Evolutionary conservation across 2,329 filamentous ascomycete genomes (phyloP).

Genomic region (Botryotinia globosa): DNA sequence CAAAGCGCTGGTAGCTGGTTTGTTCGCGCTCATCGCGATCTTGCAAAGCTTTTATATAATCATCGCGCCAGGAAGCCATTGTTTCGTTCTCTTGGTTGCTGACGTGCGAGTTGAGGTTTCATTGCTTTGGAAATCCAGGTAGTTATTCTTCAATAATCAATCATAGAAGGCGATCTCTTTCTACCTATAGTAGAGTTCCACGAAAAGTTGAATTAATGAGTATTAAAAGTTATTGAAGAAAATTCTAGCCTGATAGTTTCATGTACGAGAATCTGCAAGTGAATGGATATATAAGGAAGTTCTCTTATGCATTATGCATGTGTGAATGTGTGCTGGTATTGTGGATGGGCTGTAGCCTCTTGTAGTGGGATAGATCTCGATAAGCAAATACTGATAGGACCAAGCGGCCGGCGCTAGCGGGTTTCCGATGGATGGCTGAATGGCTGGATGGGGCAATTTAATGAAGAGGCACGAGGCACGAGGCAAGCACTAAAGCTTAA

Average conservation of each 20-base stretch:
- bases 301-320: background rate
- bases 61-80: constrained; percentile 63
- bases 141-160: background rate
- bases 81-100: constrained; percentile 21
- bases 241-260: background rate
- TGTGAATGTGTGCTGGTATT: background rate
- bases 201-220: background rate
- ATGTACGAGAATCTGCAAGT: constrained; percentile 3
- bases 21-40: constrained; percentile 69
- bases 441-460: constrained; percentile 2
- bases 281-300: constrained; percentile 8
- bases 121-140: constrained; percentile 17
- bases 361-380: constrained; percentile 6
- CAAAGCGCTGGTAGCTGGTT: constrained; percentile 55
- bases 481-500: constrained; percentile 17
- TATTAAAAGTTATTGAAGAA: background rate
- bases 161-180: background rate
- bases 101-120: constrained; percentile 12
- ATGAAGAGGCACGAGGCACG: constrained; percentile 10
- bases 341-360: background rate
- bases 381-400: constrained; percentile 24
- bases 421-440: background rate
- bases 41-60: constrained; percentile 73
- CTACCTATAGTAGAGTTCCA: background rate
- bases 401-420: constrained; percentile 24